Evolutionary conservation across 192 early-diverging fungal genomes (phyloP).

Genomic region (Coemansia sp.): DNA sequence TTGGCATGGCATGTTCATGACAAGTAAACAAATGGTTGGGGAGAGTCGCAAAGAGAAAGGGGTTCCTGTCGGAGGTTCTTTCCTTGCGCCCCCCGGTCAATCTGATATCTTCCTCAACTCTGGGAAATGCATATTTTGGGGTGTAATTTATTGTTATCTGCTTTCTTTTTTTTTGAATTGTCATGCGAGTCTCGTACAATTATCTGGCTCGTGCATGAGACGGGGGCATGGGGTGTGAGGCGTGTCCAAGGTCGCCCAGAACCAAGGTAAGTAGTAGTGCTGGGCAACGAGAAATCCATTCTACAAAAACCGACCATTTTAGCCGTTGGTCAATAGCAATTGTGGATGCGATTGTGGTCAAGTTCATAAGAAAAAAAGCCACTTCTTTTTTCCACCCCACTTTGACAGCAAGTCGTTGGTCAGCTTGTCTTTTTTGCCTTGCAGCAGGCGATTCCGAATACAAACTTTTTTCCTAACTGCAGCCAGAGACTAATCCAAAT

Average conservation of each 20-base stretch:
- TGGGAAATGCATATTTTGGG: neutral
- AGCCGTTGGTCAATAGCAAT: neutral
- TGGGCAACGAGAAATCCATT: neutral
- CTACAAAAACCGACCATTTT: neutral
- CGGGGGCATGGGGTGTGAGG: neutral
- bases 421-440: neutral
- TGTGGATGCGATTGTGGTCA: neutral
- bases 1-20: neutral
- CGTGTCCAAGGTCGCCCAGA: neutral
- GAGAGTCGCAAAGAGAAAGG: neutral
- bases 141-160: neutral
- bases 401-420: too few species aligned
- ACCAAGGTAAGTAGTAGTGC: neutral
- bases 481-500: neutral
- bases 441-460: too few species aligned
- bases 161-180: neutral
- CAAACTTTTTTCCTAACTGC: neutral
- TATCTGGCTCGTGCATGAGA: neutral
- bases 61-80: neutral
- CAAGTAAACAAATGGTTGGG: neutral
- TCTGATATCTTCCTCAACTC: neutral
- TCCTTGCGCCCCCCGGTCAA: neutral
- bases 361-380: neutral
- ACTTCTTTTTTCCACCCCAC: neutral
- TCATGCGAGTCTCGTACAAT: neutral